Base-by-base conservation (phyloP, 2,329 filamentous ascomycete genomes). In the Pseudogymnoascus sp. region DNA sequence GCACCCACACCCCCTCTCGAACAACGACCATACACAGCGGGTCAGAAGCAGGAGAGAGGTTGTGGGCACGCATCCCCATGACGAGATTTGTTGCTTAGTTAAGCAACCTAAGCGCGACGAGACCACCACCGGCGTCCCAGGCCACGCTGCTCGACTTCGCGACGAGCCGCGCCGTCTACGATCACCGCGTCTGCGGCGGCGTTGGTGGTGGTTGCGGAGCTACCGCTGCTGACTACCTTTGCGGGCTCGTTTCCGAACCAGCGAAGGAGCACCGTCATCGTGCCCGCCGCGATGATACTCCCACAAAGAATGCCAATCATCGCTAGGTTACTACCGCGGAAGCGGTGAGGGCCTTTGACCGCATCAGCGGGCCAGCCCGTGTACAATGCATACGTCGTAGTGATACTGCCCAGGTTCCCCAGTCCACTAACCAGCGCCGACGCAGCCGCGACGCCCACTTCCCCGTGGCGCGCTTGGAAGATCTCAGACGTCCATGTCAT, bases 401-500 rank as follows among this genome's bases (percentile, higher is more conserved):
- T 82, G 64, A 96, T 89, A 70, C 88, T 92, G 31, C 92, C 92
- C 17, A 96, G 79, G 71, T 96, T 96, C 0, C 92, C 92, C 40
- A 96, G 80, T 0, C 92, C 92, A 0, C 90, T 95, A 0, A 96
- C 92, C 10, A 96, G 80, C 2, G 92, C 92, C 1, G 89, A 86
- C 0, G 92, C 91, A 13, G 92, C 89, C 3, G 92, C 92, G 6
- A 96, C 91, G 63, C 92, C 92, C 21, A 96, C 90, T 75, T 96
- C 92, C 56, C 92, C 91, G 72, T 96, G 92, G 11, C 92, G 88
- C 33, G 84, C 83, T 77, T 96, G 91, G 79, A 96, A 96, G 71
- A 96, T 88, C 76, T 96, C 90, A 66, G 87, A 90, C 33, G 90
- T 91, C 92, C 92, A 96, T 37, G 91, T 88, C 92, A 96, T 96